Evolutionary conservation across 352 stramenopile species (phyloP).

Genomic region (Globisporangium cystogenes): DNA sequence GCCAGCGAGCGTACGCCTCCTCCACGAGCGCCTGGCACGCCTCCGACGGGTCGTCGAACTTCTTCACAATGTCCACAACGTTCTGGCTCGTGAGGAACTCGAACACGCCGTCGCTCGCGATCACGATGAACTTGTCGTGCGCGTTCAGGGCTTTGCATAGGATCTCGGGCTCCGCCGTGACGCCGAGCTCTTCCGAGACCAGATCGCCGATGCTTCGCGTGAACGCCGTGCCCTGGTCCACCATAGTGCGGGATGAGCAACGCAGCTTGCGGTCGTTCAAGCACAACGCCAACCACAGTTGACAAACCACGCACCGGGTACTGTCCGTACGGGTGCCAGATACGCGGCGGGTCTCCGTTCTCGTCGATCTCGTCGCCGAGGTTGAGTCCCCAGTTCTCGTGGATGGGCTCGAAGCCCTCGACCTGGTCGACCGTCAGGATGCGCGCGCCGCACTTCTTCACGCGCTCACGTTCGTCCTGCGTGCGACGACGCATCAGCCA

Average conservation of each 20-base stretch:
- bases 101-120: slow-evolving; percentile 93
- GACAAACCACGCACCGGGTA: slow-evolving; percentile 48
- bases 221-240: slow-evolving; percentile 91
- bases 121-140: slow-evolving; percentile 91
- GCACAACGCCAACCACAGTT: not conserved
- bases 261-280: not conserved
- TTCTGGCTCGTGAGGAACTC: slow-evolving; percentile 94
- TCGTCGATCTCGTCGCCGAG: slow-evolving; percentile 91
- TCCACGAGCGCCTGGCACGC: slow-evolving; percentile 88
- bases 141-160: slow-evolving; percentile 83
- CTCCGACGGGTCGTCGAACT: slow-evolving; percentile 81
- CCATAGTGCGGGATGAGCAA: too few species aligned
- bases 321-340: slow-evolving; percentile 88
- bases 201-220: slow-evolving; percentile 97
- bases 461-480: slow-evolving; percentile 90
- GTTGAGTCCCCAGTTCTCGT: slow-evolving; percentile 88
- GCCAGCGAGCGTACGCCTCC: slow-evolving; percentile 92
- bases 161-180: slow-evolving; percentile 91
- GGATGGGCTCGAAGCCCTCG: slow-evolving; percentile 88
- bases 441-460: slow-evolving; percentile 91
- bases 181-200: slow-evolving; percentile 88
- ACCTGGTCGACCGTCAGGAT: slow-evolving; percentile 96
- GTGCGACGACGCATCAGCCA: not conserved
- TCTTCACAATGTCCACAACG: slow-evolving; percentile 89
- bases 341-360: slow-evolving; percentile 88